Conservation (phyloP, 495 filamentous ascomycete genomes). For the Talaromyces stipitatus region DNA sequence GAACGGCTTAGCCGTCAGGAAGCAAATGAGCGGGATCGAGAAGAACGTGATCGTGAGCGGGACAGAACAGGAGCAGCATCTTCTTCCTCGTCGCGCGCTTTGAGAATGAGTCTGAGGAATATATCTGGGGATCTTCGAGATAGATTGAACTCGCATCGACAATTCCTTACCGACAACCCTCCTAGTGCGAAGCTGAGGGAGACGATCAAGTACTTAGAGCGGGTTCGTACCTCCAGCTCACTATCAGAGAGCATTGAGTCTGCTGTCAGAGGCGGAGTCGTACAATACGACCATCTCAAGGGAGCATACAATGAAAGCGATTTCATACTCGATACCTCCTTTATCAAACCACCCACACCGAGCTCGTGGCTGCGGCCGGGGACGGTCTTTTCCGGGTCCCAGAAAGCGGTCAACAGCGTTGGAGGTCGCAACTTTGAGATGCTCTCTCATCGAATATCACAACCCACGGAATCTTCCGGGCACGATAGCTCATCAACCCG, state of each 20-base stretch:
- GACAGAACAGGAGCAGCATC: conserved; percentile 2
- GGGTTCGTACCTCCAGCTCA: conserved; percentile 47
- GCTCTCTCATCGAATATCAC: conserved; percentile 18
- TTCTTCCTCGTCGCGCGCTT: not conserved
- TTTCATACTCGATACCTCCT: conserved; percentile 52
- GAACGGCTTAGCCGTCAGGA: conserved; percentile 25
- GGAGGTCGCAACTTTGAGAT: conserved; percentile 10
- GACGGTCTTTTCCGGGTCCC: conserved; percentile 55
- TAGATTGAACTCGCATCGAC: conserved; percentile 42
- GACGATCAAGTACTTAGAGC: conserved; percentile 57
- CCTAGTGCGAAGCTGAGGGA: conserved; percentile 44
- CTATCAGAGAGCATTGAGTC: conserved; percentile 49
- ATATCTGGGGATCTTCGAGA: conserved; percentile 37
- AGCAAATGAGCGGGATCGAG: conserved; percentile 26
- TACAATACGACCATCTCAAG: conserved; percentile 29
- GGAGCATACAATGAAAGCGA: conserved; percentile 46
- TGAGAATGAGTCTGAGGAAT: conserved; percentile 8
- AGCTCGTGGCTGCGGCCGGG: conserved; percentile 63
- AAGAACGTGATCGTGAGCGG: conserved; percentile 10
- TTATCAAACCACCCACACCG: conserved; percentile 44
- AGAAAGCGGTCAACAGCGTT: conserved; percentile 36
- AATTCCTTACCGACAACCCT: conserved; percentile 40
- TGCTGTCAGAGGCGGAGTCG: conserved; percentile 43
- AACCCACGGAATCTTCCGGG: conserved; percentile 12
- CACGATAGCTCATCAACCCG: conserved; percentile 10